phyloP scores from a whole-genome alignment of 129 eudicot genomes.

The Dittrichia graveolens region DNA sequence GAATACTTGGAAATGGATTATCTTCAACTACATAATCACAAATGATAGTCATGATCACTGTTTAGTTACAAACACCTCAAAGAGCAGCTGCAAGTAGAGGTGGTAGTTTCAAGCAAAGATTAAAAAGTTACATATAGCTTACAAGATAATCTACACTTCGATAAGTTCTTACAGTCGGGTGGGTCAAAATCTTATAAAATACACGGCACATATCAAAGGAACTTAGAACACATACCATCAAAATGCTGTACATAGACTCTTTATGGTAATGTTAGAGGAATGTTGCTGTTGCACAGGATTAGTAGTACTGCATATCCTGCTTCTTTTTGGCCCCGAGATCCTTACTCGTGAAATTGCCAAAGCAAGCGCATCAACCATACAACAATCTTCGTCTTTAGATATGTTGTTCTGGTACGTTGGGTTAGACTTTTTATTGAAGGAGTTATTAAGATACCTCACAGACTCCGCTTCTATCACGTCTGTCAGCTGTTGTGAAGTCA shows the following conservation, averaged over 20 bases:
- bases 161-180: neutral
- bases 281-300: slow-evolving; percentile 38
- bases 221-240: slow-evolving; percentile 24
- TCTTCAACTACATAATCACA: too few relatives aligned
- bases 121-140: too few relatives aligned
- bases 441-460: slow-evolving; percentile 23
- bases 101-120: too few relatives aligned
- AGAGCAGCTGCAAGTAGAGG: too few relatives aligned
- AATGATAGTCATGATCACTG: too few relatives aligned
- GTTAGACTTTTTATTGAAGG: slow-evolving; percentile 25
- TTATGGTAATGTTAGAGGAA: slow-evolving; percentile 46
- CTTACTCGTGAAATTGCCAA: slow-evolving; percentile 53
- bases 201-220: neutral
- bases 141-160: slow-evolving; percentile 15
- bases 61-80: too few relatives aligned
- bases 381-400: slow-evolving; percentile 37
- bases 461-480: slow-evolving; percentile 25
- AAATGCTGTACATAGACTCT: slow-evolving; percentile 50
- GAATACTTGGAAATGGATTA: too few relatives aligned
- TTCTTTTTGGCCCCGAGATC: slow-evolving; percentile 59
- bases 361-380: slow-evolving; percentile 54
- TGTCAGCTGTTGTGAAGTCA: slow-evolving; percentile 38
- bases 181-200: too few relatives aligned
- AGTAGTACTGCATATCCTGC: slow-evolving; percentile 45
- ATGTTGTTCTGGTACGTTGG: slow-evolving; percentile 10